phyloP scores from a whole-genome alignment of 2,329 filamentous ascomycete species.

The Colletotrichum ledebouriae region DNA sequence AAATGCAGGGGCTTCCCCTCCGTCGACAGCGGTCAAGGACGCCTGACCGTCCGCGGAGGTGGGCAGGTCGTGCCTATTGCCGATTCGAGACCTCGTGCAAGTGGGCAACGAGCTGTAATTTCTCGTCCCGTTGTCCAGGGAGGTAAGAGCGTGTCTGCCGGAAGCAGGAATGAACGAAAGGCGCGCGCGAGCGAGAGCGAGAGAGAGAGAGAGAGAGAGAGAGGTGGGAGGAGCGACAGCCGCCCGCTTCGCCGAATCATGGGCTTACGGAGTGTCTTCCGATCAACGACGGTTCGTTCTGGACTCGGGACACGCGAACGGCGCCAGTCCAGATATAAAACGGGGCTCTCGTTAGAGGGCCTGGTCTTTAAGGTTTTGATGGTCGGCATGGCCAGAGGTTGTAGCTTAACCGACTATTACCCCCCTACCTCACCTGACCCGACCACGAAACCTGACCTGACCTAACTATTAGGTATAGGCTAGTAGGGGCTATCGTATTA shows the following conservation, averaged over 20 bases:
- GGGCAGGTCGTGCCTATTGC: conserved; percentile 24
- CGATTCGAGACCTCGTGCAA: conserved; percentile 1
- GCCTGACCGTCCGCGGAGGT: conserved; percentile 1
- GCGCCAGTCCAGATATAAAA: conserved; percentile 4
- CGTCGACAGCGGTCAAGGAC: conserved; percentile 24
- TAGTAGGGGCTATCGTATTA: too few species aligned
- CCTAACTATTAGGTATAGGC: too few species aligned
- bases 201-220: not conserved
- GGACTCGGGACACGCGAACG: not conserved
- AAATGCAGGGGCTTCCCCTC: not conserved
- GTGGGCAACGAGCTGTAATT: conserved; percentile 15
- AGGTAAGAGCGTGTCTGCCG: not conserved
- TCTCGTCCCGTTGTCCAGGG: conserved; percentile 15
- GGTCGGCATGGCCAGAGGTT: conserved; percentile 13
- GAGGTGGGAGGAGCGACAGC: not conserved
- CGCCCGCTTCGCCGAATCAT: conserved; percentile 1
- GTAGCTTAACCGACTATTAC: too few species aligned
- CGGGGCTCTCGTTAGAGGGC: not conserved
- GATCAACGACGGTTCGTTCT: conserved; percentile 2
- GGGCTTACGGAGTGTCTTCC: conserved; percentile 17
- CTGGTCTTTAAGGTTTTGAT: conserved; percentile 17
- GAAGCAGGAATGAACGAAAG: not conserved
- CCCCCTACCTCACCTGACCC: too few species aligned
- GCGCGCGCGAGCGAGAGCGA: not conserved
- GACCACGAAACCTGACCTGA: too few species aligned